A percentile compares a stretch with the other conserved stretches of the same genome.
phyloP scores from a whole-genome alignment of 352 stramenopile genomes.

The Lagenidium giganteum region DNA sequence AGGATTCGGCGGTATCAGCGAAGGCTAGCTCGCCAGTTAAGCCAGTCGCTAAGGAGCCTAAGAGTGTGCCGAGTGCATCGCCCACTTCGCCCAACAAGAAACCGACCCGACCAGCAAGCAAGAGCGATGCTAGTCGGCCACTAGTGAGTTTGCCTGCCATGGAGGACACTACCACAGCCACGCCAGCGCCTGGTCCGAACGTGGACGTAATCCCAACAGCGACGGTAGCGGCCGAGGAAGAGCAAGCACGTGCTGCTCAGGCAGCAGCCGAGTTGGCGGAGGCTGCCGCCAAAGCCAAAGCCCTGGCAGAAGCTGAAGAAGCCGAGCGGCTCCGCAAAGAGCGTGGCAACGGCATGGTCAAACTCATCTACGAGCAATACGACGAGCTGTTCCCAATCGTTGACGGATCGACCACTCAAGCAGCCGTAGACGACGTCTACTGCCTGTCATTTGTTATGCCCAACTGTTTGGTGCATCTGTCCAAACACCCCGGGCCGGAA shows the following conservation, averaged over 20 bases:
- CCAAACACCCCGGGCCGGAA: slow-evolving; percentile 34
- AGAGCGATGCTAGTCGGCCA: too few species aligned
- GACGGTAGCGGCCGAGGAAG: slow-evolving; percentile 7
- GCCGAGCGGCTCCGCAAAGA: slow-evolving; percentile 28
- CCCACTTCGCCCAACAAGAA: not conserved
- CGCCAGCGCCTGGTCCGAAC: too few species aligned
- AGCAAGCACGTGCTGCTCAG: not conserved
- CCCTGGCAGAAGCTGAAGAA: slow-evolving; percentile 20
- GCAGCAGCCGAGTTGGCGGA: not conserved
- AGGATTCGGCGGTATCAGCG: too few species aligned
- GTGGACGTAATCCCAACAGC: too few species aligned
- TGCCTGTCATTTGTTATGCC: slow-evolving; percentile 88
- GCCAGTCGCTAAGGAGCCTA: too few species aligned
- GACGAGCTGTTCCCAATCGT: slow-evolving; percentile 79
- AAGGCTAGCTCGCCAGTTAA: too few species aligned
- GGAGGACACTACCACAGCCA: too few species aligned
- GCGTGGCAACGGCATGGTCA: slow-evolving; percentile 56
- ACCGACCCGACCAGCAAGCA: not conserved
- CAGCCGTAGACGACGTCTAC: slow-evolving; percentile 79
- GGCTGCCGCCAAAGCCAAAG: not conserved
- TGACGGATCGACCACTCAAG: slow-evolving; percentile 70
- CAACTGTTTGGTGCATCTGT: slow-evolving; percentile 77
- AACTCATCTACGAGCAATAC: slow-evolving; percentile 87
- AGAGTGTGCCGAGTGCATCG: too few species aligned
- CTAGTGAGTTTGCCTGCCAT: too few species aligned